Percentiles rank a stretch among this genome's conserved stretches.
phyloP scores from a whole-genome alignment of 2,329 filamentous ascomycete genomes.

The Fusarium guadeloupense region DNA sequence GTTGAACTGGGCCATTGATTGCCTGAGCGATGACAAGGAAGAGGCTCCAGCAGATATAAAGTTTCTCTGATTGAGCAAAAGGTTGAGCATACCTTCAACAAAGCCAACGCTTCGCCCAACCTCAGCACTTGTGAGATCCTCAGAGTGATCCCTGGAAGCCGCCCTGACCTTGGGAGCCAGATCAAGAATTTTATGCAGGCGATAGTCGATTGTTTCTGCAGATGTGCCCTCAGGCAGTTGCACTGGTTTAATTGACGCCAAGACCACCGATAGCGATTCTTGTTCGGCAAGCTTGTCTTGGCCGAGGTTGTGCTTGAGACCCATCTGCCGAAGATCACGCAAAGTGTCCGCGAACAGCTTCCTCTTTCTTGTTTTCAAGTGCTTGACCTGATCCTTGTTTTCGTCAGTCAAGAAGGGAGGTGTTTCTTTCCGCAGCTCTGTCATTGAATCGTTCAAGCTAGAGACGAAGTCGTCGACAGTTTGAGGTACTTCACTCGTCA shows the following conservation, averaged over 20 bases:
- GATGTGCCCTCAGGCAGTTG: constrained; percentile 40
- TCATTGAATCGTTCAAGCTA: constrained; percentile 72
- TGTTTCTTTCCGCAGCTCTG: constrained; percentile 83
- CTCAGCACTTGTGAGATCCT: constrained; percentile 85
- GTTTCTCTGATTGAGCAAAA: constrained; percentile 68
- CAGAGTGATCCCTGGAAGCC: constrained; percentile 76
- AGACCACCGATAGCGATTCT: constrained; percentile 72
- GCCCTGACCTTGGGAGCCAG: constrained; percentile 74
- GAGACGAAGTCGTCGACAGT: constrained; percentile 74
- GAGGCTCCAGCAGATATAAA: constrained; percentile 54
- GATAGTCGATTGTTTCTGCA: constrained; percentile 65
- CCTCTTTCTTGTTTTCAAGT: constrained; percentile 89
- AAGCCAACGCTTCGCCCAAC: constrained; percentile 81
- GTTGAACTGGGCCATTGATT: constrained; percentile 50
- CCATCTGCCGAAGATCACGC: constrained; percentile 86
- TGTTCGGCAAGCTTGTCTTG: constrained; percentile 78
- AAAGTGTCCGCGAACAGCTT: constrained; percentile 90
- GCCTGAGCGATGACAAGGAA: constrained; percentile 52
- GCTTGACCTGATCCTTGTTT: constrained; percentile 83
- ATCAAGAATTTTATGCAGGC: constrained; percentile 83
- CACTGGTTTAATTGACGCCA: constrained; percentile 66
- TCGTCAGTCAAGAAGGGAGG: constrained; percentile 84
- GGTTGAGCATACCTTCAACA: constrained; percentile 83
- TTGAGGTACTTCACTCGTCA: constrained; percentile 63
- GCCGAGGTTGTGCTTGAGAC: constrained; percentile 83